Conservation (phyloP, 2,329 filamentous ascomycete genomes). For the Beauveria sp. region DNA sequence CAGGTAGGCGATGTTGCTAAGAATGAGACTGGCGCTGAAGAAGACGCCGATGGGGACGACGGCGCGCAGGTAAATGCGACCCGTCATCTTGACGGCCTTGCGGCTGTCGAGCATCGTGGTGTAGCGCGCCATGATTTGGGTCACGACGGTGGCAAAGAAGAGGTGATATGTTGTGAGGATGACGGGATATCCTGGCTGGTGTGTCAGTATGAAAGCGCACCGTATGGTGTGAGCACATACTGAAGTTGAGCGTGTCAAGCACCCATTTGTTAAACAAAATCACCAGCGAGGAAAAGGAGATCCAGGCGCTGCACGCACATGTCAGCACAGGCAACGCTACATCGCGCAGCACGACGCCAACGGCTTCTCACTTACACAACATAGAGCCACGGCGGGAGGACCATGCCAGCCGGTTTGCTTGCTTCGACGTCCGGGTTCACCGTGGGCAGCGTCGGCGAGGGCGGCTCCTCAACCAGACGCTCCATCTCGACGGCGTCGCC, state of each 20-base stretch:
- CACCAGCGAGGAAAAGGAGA: slow-evolving; percentile 74
- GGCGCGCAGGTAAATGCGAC: slow-evolving; percentile 82
- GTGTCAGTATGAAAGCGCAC: background rate
- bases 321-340: background rate
- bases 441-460: slow-evolving; percentile 4
- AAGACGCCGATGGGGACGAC: slow-evolving; percentile 93
- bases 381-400: slow-evolving; percentile 1
- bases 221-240: slow-evolving; percentile 13
- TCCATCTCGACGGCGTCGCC: slow-evolving; percentile 4
- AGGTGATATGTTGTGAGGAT: slow-evolving; percentile 96
- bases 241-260: slow-evolving; percentile 67
- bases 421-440: background rate
- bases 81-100: slow-evolving; percentile 96
- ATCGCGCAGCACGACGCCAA: background rate
- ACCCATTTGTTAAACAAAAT: slow-evolving; percentile 98
- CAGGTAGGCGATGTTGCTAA: slow-evolving; percentile 90
- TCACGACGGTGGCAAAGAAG: slow-evolving; percentile 87
- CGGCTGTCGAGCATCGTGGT: slow-evolving; percentile 86
- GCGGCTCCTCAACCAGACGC: background rate
- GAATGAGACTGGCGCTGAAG: slow-evolving; percentile 94
- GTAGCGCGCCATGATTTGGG: slow-evolving; percentile 84
- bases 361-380: slow-evolving; percentile 3
- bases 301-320: slow-evolving; percentile 50
- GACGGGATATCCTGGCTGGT: slow-evolving; percentile 54
- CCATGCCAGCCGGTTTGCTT: background rate